These are phyloP conservation scores for Botrytis hyacinthi DNA, from an alignment of 2,329 filamentous ascomycete species.

Conservation along the genomic window DNA sequence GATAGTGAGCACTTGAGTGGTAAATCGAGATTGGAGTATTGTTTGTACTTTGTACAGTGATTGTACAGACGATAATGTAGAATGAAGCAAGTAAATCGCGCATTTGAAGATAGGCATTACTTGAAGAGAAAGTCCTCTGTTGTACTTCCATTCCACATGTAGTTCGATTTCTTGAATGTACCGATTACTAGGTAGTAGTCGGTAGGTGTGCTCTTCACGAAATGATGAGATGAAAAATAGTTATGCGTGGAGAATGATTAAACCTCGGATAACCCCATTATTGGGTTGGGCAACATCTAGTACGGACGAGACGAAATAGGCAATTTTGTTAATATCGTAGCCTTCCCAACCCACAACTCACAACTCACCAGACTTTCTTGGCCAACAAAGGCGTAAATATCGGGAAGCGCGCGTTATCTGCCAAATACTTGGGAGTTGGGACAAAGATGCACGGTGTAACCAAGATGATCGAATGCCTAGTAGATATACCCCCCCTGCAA, in stretches of 20 bases:
- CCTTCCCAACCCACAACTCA: neutral
- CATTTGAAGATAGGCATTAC: neutral
- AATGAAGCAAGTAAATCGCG: constrained; percentile 12
- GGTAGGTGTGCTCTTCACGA: neutral
- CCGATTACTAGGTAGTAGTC: neutral
- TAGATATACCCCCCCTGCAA: neutral
- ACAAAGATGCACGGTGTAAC: neutral
- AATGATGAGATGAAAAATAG: neutral
- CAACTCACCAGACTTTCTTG: neutral
- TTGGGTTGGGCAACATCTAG: neutral
- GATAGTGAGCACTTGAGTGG: neutral
- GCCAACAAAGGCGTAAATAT: neutral
- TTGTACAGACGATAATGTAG: constrained; percentile 7
- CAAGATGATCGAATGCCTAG: neutral
- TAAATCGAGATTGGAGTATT: neutral
- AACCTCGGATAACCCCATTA: neutral
- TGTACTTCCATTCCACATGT: constrained; percentile 1
- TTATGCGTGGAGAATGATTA: neutral
- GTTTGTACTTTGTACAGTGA: neutral
- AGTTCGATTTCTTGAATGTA: neutral
- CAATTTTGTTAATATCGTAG: neutral
- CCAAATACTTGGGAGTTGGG: neutral
- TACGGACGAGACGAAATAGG: neutral
- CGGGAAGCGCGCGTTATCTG: constrained; percentile 18
- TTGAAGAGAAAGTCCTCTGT: neutral